Base-by-base conservation (phyloP, 176 grass and related monocot genomes). In the Triticum aestivum region DNA sequence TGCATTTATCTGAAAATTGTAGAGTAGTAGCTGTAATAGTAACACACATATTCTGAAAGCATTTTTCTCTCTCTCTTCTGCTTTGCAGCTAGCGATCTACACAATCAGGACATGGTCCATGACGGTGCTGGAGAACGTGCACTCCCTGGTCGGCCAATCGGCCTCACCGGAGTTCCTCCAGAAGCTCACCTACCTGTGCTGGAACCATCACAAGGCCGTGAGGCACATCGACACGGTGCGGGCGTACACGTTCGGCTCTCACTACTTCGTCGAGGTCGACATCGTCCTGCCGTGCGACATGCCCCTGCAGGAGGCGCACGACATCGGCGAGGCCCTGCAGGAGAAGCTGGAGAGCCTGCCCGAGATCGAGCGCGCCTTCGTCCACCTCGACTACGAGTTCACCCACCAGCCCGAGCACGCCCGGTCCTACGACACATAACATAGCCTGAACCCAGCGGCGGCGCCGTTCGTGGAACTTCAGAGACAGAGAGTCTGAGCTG, bases 381-480 rank as follows among this genome's bases (percentile, higher is more conserved):
- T 99, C 32, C 97, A 99, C 91, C 89, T 99, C 34, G 97, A 97
- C 89, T 94, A 99, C 51, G 97, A 99, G 87, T 94, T 94, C 87
- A 94, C 90, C n/a, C 97, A 99, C 67, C 92, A 86, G 35, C 97
- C 97, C 17, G 92, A 99, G 82, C 97, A 97, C 45, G 90, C 90
- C 0, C 85, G 90, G 64, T 76, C 90, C 79, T 83, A 89, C 63
- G 93, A 99, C 45, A 88, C 65, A 20, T 99, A 94, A 79, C 5
- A 49, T 4, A 45, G 44, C 44, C 44, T 13, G 73, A 68, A 52
- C 49, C 49, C 49, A 5, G 49, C 2, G 15, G 14, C 1, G 32
- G 23, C 6, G 8, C 2, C 21, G 54, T 74, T 6, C 5, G 3
- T 14, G 12, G 80, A 78, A 35, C 24, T 58, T 69, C 17, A 47